Base-by-base conservation (phyloP, 1,284 basidiomycete species). In the Singerocomus rubriflavus region DNA sequence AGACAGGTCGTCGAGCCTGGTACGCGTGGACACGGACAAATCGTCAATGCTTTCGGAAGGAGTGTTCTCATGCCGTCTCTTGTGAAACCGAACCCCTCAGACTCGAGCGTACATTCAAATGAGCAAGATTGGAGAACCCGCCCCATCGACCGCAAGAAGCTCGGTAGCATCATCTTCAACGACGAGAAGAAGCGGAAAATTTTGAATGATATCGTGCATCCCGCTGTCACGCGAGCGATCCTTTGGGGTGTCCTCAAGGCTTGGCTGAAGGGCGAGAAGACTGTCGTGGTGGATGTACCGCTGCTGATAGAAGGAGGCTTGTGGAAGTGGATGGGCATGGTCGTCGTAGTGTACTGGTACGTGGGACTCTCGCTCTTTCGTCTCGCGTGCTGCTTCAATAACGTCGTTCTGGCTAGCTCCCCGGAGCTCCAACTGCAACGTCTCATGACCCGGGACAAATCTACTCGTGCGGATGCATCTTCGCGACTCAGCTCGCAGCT, bases 291-390 rank as follows among this genome's bases (percentile, higher is more conserved):
- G 52, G 96, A 98, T 68, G 90, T 98, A 7, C 96, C 96, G n/a
- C 71, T 98, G 45, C 74, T 98, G 50, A 88, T 99, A 51, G 96
- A 99, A 68, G 86, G 91, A 1, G 87, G 88, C 1, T 67, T 98
- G 46, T 93, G 90, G 85, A 84, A 81, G 63, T 90, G 82, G 75
- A 90, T 95, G 49, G 93, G 86, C 2, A 80, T 81, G 58, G 82
- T 95, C 10, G 80, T 95, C 4, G 82, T 99, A 14, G 93, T 98
- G 3, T 97, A 91, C 62, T 93, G 88, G 92, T 93, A 53, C 52
- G 85, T 62, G 29, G 0, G 10, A 5, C 2, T 35, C 7, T 40
- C 16, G 3, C n/a, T n/a, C 12, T 21, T 21, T 26, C 32, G 16
- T 41, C 34, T 44, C 12, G 26, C 14, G 9, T 34, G 11, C 12